Evolutionary conservation across 345 rosid genomes (phyloP).

Genomic region (Pugionium dolabratum): DNA sequence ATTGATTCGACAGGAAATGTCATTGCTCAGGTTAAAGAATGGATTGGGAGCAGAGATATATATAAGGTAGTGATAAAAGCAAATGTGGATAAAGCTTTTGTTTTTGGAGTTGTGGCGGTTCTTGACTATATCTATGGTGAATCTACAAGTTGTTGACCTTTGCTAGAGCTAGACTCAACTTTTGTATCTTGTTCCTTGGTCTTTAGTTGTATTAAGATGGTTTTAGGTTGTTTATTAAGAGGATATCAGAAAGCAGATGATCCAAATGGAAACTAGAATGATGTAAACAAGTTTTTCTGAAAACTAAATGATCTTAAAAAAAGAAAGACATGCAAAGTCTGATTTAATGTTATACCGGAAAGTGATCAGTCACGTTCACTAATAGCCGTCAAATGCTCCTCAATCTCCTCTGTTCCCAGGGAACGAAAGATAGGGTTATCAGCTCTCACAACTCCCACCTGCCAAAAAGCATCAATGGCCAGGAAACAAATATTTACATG

Average conservation of each 20-base stretch:
- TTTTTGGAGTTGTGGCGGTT: constrained; percentile 66
- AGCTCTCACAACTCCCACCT: constrained; percentile 81
- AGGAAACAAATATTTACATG: too few relatives aligned
- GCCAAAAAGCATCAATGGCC: not conserved
- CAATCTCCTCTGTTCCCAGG: constrained; percentile 68
- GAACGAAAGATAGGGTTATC: constrained; percentile 57
- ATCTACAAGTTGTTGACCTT: constrained; percentile 61
- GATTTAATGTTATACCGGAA: constrained; percentile 3
- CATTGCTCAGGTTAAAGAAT: constrained; percentile 56
- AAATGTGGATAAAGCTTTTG: constrained; percentile 69
- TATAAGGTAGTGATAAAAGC: constrained; percentile 60
- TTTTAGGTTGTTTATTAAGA: not conserved
- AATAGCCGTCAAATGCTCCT: constrained; percentile 80
- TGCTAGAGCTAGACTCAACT: not conserved
- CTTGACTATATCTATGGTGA: constrained; percentile 77
- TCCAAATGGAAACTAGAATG: constrained; percentile 12
- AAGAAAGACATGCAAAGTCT: constrained; percentile 20
- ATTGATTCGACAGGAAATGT: constrained; percentile 52
- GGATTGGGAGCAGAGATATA: constrained; percentile 59
- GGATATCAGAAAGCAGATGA: constrained; percentile 22
- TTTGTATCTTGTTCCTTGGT: not conserved
- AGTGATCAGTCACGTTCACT: constrained; percentile 69
- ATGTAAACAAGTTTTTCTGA: constrained; percentile 27
- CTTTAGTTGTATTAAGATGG: too few relatives aligned
- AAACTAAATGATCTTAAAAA: constrained; percentile 1